Evolutionary conservation across 176 grass and related monocot genomes (phyloP).

Genomic region (Oryza australiensis): DNA sequence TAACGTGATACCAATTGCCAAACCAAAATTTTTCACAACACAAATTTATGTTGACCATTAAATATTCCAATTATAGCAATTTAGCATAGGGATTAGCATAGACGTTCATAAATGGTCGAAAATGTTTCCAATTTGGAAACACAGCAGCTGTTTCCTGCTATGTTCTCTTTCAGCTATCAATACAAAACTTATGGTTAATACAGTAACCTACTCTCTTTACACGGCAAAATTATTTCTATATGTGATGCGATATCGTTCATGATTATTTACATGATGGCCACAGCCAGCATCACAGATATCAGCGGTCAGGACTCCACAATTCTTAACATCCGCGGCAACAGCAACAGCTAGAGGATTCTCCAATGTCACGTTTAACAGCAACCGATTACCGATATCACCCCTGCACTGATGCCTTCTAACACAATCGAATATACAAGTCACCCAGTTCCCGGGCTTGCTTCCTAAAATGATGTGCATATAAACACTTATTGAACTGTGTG

Average conservation of each 20-base stretch:
- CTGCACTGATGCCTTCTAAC: neutral
- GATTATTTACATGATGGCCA: conserved; percentile 47
- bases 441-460: conserved; percentile 23
- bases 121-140: conserved; percentile 4
- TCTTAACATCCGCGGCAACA: neutral
- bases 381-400: neutral
- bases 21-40: neutral
- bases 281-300: conserved; percentile 23
- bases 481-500: conserved; percentile 13
- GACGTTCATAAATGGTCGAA: conserved; percentile 1
- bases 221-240: conserved; percentile 45
- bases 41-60: neutral
- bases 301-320: neutral
- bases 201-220: conserved; percentile 42
- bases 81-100: neutral
- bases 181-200: conserved; percentile 32
- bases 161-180: conserved; percentile 34
- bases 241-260: conserved; percentile 29
- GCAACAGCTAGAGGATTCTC: neutral
- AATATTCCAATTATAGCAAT: neutral
- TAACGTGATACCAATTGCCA: neutral
- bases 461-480: conserved; percentile 9
- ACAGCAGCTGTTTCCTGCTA: conserved; percentile 18
- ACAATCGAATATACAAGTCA: conserved; percentile 1
- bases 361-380: neutral